Evolutionary conservation across 129 eudicot species (phyloP).

Genomic region (Saposhnikovia divaricata): DNA sequence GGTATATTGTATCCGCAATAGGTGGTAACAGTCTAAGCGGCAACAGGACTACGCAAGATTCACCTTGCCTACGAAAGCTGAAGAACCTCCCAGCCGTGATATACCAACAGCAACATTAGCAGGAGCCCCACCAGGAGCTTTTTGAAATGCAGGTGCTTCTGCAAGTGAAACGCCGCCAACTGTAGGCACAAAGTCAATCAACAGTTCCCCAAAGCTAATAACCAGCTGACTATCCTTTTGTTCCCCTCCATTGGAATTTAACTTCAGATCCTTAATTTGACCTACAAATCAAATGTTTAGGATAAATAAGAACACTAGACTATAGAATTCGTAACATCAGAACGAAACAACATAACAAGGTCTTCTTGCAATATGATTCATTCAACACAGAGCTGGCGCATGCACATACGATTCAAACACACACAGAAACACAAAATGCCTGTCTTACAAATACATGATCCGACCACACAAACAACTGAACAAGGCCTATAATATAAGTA

Average conservation of each 20-base stretch:
- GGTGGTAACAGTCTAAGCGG: background rate
- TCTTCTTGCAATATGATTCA: background rate
- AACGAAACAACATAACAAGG: background rate
- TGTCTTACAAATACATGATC: background rate
- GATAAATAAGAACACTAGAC: background rate
- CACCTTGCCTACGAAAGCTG: constrained; percentile 62
- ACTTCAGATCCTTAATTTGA: background rate
- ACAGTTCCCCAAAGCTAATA: constrained; percentile 51
- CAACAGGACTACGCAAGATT: background rate
- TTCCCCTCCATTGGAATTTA: constrained; percentile 10
- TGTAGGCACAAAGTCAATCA: constrained; percentile 59
- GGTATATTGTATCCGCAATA: background rate
- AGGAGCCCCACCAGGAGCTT: constrained; percentile 68
- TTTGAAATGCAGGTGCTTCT: constrained; percentile 52
- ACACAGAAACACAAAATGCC: background rate
- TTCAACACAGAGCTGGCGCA: background rate
- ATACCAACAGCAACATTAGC: constrained; percentile 54
- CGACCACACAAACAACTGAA: background rate
- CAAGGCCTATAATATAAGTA: background rate
- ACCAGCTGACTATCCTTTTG: constrained; percentile 22
- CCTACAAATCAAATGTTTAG: background rate
- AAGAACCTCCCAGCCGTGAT: constrained; percentile 51
- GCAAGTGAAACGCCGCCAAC: constrained; percentile 57
- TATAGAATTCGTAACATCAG: background rate
- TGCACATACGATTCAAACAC: too few relatives aligned